phyloP scores from a whole-genome alignment of 2,329 filamentous ascomycete genomes.

The Neodidymelliopsis sp. region DNA sequence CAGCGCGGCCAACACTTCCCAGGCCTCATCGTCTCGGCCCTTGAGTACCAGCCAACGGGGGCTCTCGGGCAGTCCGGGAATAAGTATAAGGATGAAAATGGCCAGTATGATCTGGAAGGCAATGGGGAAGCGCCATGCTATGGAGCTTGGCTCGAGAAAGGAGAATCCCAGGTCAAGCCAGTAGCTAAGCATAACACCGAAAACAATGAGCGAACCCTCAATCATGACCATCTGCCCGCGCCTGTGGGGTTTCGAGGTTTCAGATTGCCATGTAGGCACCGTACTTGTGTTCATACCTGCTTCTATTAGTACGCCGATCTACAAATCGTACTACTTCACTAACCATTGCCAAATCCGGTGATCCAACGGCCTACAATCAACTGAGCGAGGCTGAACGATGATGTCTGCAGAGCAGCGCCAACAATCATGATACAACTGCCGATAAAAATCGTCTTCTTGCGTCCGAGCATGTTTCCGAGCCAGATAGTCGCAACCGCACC shows the following conservation, averaged over 20 bases:
- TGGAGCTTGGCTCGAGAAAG: conserved; percentile 55
- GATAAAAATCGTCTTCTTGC: conserved; percentile 65
- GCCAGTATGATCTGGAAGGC: conserved; percentile 65
- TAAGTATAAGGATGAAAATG: conserved; percentile 60
- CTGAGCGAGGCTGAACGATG: conserved; percentile 55
- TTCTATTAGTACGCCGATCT: not conserved
- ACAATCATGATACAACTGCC: conserved; percentile 66
- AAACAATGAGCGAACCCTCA: conserved; percentile 55
- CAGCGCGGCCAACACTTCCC: conserved; percentile 46
- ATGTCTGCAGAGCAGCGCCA: conserved; percentile 66
- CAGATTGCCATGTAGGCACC: conserved; percentile 57
- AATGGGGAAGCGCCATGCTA: conserved; percentile 60
- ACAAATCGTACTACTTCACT: conserved; percentile 37
- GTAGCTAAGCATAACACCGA: conserved; percentile 55
- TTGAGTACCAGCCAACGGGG: conserved; percentile 62
- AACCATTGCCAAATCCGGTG: conserved; percentile 58
- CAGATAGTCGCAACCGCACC: conserved; percentile 54
- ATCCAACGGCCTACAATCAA: conserved; percentile 60
- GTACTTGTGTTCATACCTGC: conserved; percentile 42
- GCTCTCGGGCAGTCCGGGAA: conserved; percentile 53
- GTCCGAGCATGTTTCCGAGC: conserved; percentile 66
- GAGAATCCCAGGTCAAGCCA: conserved; percentile 56
- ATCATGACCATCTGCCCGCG: conserved; percentile 58
- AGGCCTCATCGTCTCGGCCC: conserved; percentile 56
- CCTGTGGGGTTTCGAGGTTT: conserved; percentile 56